phyloP scores from a whole-genome alignment of 1,139 yeast species.

The Sugiyamaella grinbergsii region DNA sequence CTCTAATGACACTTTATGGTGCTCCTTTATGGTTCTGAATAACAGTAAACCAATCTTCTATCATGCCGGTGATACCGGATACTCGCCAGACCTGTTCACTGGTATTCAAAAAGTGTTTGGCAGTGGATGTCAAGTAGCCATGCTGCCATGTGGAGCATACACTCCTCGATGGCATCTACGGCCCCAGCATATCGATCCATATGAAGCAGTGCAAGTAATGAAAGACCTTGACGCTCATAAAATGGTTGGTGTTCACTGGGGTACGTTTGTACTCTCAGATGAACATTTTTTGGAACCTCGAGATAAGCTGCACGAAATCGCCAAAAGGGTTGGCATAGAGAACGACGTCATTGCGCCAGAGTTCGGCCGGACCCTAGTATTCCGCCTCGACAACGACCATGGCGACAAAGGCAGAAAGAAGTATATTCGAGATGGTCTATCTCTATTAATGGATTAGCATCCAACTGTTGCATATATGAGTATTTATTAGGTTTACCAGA shows the following conservation, averaged over 20 bases:
- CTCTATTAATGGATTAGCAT: constrained; percentile 22
- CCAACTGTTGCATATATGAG: not conserved
- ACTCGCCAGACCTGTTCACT: constrained; percentile 67
- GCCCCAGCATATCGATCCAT: constrained; percentile 85
- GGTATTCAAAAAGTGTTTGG: constrained; percentile 68
- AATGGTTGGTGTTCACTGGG: constrained; percentile 93
- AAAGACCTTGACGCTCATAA: constrained; percentile 59
- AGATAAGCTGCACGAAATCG: constrained; percentile 44
- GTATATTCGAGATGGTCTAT: constrained; percentile 38
- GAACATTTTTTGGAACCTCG: constrained; percentile 88
- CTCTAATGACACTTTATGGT: constrained; percentile 82
- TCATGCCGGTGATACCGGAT: constrained; percentile 97
- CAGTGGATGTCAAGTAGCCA: constrained; percentile 61
- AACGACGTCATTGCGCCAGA: constrained; percentile 54
- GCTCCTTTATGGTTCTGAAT: constrained; percentile 71
- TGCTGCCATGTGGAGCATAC: constrained; percentile 92
- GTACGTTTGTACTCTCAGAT: constrained; percentile 85
- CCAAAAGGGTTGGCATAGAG: constrained; percentile 31
- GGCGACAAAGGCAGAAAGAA: constrained; percentile 24
- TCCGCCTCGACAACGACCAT: constrained; percentile 38
- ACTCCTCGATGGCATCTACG: constrained; percentile 94
- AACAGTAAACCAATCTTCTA: constrained; percentile 71
- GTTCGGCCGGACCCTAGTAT: constrained; percentile 54
- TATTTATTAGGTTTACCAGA: constrained; percentile 3
- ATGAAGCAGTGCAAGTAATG: constrained; percentile 71